Conservation (phyloP, 2,329 filamentous ascomycete species). For the Xenoacremonium recifei region DNA sequence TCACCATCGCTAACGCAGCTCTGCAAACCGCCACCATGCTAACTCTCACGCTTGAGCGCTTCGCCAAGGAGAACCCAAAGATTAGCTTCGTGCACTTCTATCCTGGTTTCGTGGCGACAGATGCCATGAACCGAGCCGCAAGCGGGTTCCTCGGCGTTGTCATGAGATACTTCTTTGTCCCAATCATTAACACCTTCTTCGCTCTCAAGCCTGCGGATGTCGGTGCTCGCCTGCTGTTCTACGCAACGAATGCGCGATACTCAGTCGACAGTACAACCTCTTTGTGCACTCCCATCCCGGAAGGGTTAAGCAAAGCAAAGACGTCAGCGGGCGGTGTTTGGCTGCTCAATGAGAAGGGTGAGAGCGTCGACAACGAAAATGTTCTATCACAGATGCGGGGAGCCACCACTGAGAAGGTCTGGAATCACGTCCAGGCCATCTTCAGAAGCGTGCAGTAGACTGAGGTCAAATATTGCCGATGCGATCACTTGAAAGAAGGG, state of each 20-base stretch:
- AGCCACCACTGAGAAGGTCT: constrained; percentile 1
- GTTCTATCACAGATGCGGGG: constrained; percentile 7
- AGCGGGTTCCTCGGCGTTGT: constrained; percentile 15
- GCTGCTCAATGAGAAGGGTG: constrained; percentile 13
- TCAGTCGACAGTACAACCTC: constrained; percentile 6
- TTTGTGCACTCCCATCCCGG: neutral
- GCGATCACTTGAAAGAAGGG: too few relatives aligned
- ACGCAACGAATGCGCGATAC: constrained; percentile 21
- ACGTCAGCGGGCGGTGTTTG: constrained; percentile 11
- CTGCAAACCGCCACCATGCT: constrained; percentile 48
- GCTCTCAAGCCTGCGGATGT: constrained; percentile 16
- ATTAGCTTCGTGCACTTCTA: constrained; percentile 36
- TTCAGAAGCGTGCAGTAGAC: neutral
- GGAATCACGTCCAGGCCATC: neutral
- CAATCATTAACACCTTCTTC: constrained; percentile 9
- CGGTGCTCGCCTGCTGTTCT: constrained; percentile 18
- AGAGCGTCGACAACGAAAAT: constrained; percentile 14
- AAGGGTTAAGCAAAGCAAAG: neutral
- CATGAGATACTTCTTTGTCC: constrained; percentile 14
- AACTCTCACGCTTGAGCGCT: constrained; percentile 45
- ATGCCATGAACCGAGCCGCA: constrained; percentile 15
- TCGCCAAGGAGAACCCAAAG: constrained; percentile 42
- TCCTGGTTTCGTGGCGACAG: constrained; percentile 28
- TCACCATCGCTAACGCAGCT: constrained; percentile 35
- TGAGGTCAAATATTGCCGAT: too few relatives aligned